These are phyloP conservation scores for Botryosphaeria dothidea DNA, from an alignment of 2,329 filamentous ascomycete genomes.

Conservation along the genomic window DNA sequence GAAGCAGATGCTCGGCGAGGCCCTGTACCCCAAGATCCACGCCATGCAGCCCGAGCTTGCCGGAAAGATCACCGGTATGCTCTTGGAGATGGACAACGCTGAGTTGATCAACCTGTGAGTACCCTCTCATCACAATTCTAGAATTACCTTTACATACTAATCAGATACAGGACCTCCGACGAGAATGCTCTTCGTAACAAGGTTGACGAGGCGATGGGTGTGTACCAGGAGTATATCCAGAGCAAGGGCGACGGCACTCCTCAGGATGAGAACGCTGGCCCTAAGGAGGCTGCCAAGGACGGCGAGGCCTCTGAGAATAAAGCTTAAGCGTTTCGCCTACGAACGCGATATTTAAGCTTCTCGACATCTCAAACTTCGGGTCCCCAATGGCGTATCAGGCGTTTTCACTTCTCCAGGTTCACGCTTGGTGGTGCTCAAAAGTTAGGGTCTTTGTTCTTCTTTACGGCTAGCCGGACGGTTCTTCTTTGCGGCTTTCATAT, in stretches of 20 bases:
- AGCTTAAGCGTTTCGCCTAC: slow-evolving; percentile 30
- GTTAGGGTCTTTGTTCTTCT: slow-evolving; percentile 9
- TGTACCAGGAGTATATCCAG: slow-evolving; percentile 99
- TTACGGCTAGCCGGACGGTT: neutral
- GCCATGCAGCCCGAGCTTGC: slow-evolving; percentile 91
- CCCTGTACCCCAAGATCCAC: slow-evolving; percentile 98
- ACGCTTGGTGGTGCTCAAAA: slow-evolving; percentile 20
- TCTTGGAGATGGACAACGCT: slow-evolving; percentile 97
- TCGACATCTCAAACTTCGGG: slow-evolving; percentile 7
- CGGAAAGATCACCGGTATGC: slow-evolving; percentile 99
- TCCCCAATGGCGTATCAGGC: slow-evolving; percentile 19
- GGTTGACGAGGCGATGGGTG: slow-evolving; percentile 94
- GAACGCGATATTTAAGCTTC: neutral
- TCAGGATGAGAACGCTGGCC: slow-evolving; percentile 32
- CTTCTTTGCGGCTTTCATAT: neutral
- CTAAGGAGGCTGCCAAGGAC: slow-evolving; percentile 48
- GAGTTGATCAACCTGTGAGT: slow-evolving; percentile 96
- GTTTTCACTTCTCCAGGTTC: slow-evolving; percentile 7
- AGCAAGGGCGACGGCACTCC: slow-evolving; percentile 57
- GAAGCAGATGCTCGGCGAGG: slow-evolving; percentile 98
- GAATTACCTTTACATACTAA: slow-evolving; percentile 28
- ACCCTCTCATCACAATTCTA: neutral
- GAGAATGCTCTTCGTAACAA: slow-evolving; percentile 87
- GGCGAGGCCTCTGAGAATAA: slow-evolving; percentile 47
- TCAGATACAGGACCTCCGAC: slow-evolving; percentile 72